Base-by-base conservation (phyloP, 495 filamentous ascomycete species). In the Penicillium ochrochloron region DNA sequence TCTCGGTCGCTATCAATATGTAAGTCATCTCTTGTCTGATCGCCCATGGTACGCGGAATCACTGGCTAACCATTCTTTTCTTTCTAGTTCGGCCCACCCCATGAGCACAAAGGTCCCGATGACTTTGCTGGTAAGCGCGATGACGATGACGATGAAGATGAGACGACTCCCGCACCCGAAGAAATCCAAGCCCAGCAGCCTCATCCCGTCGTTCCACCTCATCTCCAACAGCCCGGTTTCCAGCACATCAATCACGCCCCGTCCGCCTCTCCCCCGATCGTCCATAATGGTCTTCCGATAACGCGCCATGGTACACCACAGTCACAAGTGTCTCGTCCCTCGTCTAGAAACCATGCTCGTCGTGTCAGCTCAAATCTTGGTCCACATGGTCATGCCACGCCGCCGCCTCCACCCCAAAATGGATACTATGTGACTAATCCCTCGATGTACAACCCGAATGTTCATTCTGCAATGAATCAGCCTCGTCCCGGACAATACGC, bases 41-140 rank as follows among this genome's bases (percentile, higher is more conserved):
- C 52, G 50, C 62, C 54, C n/a, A n/a, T 23, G 11, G 29, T 17
- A 23, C 1, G 12, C 23, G n/a, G 53, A 35, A 35, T 15, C 11
- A 5, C 53, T 29, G 44, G 61, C 53, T 68, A 57, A 57, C 25
- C 10, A 52, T 53, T 27, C 21, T 31, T 25, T 17, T 15, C 29
- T 27, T 37, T 56, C 25, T 76, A 99, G 93, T 96, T 93, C 82
- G 93, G 93, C 54, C 88, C 85, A 52, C 88, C 95, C 31, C 95
- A 96, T 75, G 95, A 99, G 74, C 94, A 97, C 75, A 98, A 98
- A 83, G 94, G 94, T 1, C 95, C 94, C 21, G 86, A 86, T 55
- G 95, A 99, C 73, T 99, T 97, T 78, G 88, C 86, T 67, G 91
- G 91, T 66, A 92, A 93, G 78, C 86, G 87, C 50, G 91, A 91